Evolutionary conservation across 2,329 filamentous ascomycete species (phyloP).

Genomic region (Orbilia blumenaviensis): DNA sequence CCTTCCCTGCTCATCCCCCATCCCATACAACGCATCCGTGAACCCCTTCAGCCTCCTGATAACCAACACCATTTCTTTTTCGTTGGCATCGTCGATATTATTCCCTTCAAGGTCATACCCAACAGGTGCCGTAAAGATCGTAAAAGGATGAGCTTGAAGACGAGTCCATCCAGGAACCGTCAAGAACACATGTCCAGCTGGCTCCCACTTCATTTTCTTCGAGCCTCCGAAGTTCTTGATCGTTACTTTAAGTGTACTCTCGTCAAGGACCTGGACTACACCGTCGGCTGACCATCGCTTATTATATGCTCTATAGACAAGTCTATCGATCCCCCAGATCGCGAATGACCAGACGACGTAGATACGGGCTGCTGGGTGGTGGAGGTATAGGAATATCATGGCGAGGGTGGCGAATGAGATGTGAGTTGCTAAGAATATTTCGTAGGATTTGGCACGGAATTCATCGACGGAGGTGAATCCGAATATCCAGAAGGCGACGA

Average conservation of each 20-base stretch:
- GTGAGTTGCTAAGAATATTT: constrained; percentile 70
- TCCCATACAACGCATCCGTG: constrained; percentile 60
- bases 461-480: constrained; percentile 64
- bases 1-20: constrained; percentile 40
- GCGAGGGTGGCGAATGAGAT: constrained; percentile 68
- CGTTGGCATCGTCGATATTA: neutral
- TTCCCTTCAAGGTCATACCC: constrained; percentile 33
- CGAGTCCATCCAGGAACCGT: constrained; percentile 68
- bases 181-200: constrained; percentile 72
- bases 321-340: constrained; percentile 69
- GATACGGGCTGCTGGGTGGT: constrained; percentile 66
- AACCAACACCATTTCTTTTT: constrained; percentile 63
- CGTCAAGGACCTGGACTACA: constrained; percentile 18
- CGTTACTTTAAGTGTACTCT: constrained; percentile 24
- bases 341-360: constrained; percentile 67
- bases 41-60: constrained; percentile 71
- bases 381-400: constrained; percentile 69
- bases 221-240: constrained; percentile 20
- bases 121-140: constrained; percentile 71
- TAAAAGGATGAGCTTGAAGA: constrained; percentile 73
- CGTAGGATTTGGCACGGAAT: constrained; percentile 71
- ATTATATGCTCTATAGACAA: constrained; percentile 62
- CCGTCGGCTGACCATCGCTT: constrained; percentile 31
- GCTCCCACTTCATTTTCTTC: constrained; percentile 63
- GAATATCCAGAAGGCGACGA: constrained; percentile 41